A percentile compares a stretch with the other conserved stretches of the same genome.
phyloP scores from a whole-genome alignment of 2,329 filamentous ascomycete species.

The Ophiocordyceps camponoti-rufipedis region DNA sequence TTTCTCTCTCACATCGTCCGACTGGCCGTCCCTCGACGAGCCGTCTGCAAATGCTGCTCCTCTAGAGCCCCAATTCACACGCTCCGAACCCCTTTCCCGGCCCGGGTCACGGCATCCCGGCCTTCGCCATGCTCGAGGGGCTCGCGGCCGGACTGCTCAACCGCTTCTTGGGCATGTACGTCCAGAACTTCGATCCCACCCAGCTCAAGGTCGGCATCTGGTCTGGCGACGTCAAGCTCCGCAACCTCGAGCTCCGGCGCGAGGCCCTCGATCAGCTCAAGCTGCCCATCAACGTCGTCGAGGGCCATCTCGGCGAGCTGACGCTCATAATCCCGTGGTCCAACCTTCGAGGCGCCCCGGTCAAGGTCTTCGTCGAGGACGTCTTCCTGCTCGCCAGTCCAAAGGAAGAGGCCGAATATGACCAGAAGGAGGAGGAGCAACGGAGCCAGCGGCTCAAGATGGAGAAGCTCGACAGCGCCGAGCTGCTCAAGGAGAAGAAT shows the following conservation, averaged over 20 bases:
- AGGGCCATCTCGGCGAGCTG: slow-evolving; percentile 82
- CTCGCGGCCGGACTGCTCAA: slow-evolving; percentile 94
- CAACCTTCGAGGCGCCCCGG: slow-evolving; percentile 82
- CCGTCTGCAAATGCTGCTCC: slow-evolving; percentile 5
- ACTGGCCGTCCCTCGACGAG: background rate
- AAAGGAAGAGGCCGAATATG: slow-evolving; percentile 85
- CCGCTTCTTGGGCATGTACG: slow-evolving; percentile 98
- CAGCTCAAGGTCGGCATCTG: slow-evolving; percentile 98
- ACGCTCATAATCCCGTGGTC: slow-evolving; percentile 95
- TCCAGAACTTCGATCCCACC: slow-evolving; percentile 96
- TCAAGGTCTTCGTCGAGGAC: slow-evolving; percentile 91
- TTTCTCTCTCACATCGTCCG: background rate
- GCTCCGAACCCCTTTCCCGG: slow-evolving; percentile 24
- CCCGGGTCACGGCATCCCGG: slow-evolving; percentile 52
- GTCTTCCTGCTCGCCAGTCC: slow-evolving; percentile 90
- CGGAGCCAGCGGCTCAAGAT: slow-evolving; percentile 88
- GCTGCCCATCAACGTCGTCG: slow-evolving; percentile 88
- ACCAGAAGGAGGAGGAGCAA: slow-evolving; percentile 79
- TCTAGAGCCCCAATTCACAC: slow-evolving; percentile 4
- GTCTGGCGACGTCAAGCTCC: slow-evolving; percentile 94
- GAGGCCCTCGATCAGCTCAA: slow-evolving; percentile 96
- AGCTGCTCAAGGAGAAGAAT: slow-evolving; percentile 80
- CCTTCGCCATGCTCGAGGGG: slow-evolving; percentile 77
- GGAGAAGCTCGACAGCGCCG: slow-evolving; percentile 93
- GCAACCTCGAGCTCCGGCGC: slow-evolving; percentile 76